Evolutionary conservation across 1,139 yeast genomes (phyloP), one percentile per base, ranked within the genome.

Genomic region (Geotrichum candidum): DNA sequence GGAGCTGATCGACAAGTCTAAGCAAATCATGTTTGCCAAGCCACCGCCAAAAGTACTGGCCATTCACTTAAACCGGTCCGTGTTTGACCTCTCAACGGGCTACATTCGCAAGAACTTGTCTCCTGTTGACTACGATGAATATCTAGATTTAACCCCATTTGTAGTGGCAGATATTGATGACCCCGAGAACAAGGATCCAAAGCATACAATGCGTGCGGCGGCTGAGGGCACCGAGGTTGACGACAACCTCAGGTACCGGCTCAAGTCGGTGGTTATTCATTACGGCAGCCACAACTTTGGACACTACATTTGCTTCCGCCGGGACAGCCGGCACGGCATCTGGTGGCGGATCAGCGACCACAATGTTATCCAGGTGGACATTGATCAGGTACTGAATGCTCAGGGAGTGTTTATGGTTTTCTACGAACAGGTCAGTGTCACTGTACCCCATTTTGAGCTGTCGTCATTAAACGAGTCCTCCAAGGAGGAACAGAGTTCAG

Each of bases 291-390:
- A 92, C 70, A 90, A 92, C 71, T 92, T 90, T 73, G 98, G 98
- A 23, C 98, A 92, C 73, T 92, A 92, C 73, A 90, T 92, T 63
- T 90, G 96, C 58, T 92, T 83, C 76, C 83, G 97, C 69, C 86
- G 84, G 68, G 55, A 57, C 29, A 71, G 71, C 61, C 81, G 79
- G 63, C 81, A 95, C 68, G 96, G 95, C 0, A 80, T 85, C 13
- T 92, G 98, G 97, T 91, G 97, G 96, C 83, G 96, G 73, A 86
- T 91, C 29, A 87, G 96, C 69, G 98, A 92, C 74, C 96, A 92
- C 70, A 85, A 86, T 1, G 96, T 91, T 2, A 85, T 88, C 65
- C 82, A 88, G 29, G 91, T 90, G 1, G 82, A 84, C 27, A 96
- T 90, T 71, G 82, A 82, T 9, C 96, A 91, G 72, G 97, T 90